phyloP scores from a whole-genome alignment of 2,329 filamentous ascomycete species.

The Aspergillus calidoustus region DNA sequence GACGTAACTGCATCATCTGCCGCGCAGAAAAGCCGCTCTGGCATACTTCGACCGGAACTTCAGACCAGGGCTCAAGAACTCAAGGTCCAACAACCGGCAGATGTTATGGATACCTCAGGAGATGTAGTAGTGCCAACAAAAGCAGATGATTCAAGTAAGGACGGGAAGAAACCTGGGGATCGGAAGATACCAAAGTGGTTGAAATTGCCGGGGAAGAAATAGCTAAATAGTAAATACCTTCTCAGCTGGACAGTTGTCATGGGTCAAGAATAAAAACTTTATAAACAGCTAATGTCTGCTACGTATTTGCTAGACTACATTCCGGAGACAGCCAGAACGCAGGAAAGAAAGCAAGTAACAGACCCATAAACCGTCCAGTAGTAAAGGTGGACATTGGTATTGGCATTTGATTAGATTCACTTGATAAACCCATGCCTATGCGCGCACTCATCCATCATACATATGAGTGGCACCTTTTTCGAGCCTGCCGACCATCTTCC shows the following conservation, averaged over 20 bases:
- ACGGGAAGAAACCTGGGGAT: slow-evolving; percentile 40
- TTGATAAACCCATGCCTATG: not conserved
- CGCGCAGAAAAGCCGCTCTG: slow-evolving; percentile 54
- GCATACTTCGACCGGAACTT: slow-evolving; percentile 63
- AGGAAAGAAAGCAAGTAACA: not conserved
- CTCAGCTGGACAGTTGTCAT: not conserved
- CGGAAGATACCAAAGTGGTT: slow-evolving; percentile 69
- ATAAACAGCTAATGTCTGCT: not conserved
- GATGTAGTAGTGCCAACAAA: slow-evolving; percentile 48
- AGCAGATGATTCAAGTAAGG: slow-evolving; percentile 24
- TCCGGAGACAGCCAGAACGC: too few species aligned
- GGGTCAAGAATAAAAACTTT: not conserved
- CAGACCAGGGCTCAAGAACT: slow-evolving; percentile 69
- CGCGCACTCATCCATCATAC: not conserved
- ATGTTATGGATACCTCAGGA: slow-evolving; percentile 59
- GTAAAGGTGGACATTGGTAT: not conserved
- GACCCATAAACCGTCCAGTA: not conserved
- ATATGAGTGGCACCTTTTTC: not conserved
- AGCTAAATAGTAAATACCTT: not conserved
- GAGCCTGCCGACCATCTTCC: not conserved
- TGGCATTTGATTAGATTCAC: slow-evolving; percentile 20
- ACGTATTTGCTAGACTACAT: not conserved
- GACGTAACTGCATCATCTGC: slow-evolving; percentile 63
- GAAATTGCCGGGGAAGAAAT: slow-evolving; percentile 74
- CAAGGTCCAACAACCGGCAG: slow-evolving; percentile 48